Evolutionary conservation across 148 eudicot species (phyloP).

Genomic region (Rhododendron williamsianum): DNA sequence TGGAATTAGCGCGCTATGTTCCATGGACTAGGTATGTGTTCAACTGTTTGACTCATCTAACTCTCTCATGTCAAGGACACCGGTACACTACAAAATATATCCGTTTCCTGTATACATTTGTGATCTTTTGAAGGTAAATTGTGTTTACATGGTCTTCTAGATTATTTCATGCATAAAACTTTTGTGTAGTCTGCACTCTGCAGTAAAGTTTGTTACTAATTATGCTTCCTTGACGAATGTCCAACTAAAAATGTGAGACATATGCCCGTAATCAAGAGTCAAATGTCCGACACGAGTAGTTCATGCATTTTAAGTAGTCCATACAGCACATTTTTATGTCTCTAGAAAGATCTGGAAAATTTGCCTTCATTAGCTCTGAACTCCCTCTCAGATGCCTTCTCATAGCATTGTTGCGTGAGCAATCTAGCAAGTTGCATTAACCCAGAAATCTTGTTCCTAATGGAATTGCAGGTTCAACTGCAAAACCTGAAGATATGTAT

Average conservation of each 20-base stretch:
- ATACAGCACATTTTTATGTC: neutral
- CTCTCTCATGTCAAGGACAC: neutral
- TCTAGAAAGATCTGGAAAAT: neutral
- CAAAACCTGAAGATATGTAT: constrained; percentile 96
- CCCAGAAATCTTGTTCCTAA: constrained; percentile 3
- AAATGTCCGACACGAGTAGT: neutral
- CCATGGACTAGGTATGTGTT: neutral
- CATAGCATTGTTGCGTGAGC: neutral
- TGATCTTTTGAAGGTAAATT: neutral
- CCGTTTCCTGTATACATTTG: neutral
- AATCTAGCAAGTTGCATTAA: neutral
- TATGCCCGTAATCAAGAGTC: neutral
- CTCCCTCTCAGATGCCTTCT: neutral
- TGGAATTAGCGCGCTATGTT: neutral
- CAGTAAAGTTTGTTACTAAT: neutral
- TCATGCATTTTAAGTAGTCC: neutral
- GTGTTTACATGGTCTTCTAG: neutral
- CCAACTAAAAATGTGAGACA: neutral
- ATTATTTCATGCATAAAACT: neutral
- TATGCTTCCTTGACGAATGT: neutral
- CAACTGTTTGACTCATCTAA: neutral
- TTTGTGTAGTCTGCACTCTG: neutral
- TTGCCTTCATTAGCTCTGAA: neutral
- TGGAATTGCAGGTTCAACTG: constrained; percentile 68
- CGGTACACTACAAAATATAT: neutral